Base-by-base conservation (phyloP, 139 green algal genomes). In the Chlamydomonas sp. region DNA sequence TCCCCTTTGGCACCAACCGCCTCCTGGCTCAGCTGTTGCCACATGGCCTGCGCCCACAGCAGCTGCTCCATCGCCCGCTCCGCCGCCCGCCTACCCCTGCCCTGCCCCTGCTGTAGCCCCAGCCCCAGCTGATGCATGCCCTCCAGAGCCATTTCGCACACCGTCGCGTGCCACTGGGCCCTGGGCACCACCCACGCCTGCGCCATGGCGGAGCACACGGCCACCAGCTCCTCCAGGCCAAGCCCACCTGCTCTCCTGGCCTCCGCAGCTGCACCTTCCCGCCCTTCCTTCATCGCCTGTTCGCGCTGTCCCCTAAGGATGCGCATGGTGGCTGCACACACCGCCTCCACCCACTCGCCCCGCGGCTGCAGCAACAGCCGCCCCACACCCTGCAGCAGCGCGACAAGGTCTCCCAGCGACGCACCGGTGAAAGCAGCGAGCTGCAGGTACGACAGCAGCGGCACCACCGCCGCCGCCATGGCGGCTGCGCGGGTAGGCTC, bases 21-120 rank as follows among this genome's bases (percentile, higher is more conserved):
- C 2, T 63, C 49, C 1, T 9, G 49, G 14, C 71, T 66, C 5
- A 87, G 83, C 8, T 31, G 61, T 3, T 3, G 60, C 83, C 83
- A 87, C 61, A 81, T 17, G 8, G 62, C 62, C 83, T 81, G 62
- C 2, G 83, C 61, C 62, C 72, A 75, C 71, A 87, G 61, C 72
- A 87, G 72, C 83, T 87, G 83, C 72, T 87, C 83, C 15, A 87
- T 12, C 31, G 72, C 68, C 57, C 58, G 64, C 62, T 57, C 66
- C 57, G 17, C 16, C 15, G 74, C 49, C 49, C 3, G 3, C 74
- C 7, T 4, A 6, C 49, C 3, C 49, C 74, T 62, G 5, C 6
- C 61, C 7, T 4, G 1, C 77, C 2, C 79, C 63, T 3, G 61
- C 61, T 14, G 12, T 3, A 15, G 79, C 17, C 20, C 62, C 64